phyloP scores from a whole-genome alignment of 768 basidiomycete species.

The Termitomyces sp. region DNA sequence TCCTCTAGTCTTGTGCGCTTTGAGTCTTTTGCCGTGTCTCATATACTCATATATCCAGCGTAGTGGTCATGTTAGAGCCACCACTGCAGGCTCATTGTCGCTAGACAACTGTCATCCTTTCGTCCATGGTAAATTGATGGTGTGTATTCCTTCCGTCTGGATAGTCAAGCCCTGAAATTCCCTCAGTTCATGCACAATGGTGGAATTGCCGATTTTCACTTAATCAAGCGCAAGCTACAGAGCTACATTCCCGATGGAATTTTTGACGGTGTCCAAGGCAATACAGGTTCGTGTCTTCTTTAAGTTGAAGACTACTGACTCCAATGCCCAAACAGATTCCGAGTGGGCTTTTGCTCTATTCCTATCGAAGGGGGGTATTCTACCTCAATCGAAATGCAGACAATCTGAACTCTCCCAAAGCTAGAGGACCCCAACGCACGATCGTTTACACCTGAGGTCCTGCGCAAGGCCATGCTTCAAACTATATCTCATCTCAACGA shows the following conservation, averaged over 20 bases:
- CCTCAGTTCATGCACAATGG: constrained; percentile 96
- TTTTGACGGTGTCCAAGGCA: constrained; percentile 86
- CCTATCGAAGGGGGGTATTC: constrained; percentile 61
- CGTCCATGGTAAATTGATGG: constrained; percentile 89
- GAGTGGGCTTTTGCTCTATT: constrained; percentile 97
- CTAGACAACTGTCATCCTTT: constrained; percentile 97
- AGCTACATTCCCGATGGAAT: constrained; percentile 73
- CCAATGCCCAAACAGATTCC: constrained; percentile 53
- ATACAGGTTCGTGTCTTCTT: constrained; percentile 61
- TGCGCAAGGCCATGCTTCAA: constrained; percentile 85
- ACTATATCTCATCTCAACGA: constrained; percentile 80
- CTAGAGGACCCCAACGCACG: constrained; percentile 76
- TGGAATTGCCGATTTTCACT: constrained; percentile 78
- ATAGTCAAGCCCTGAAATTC: constrained; percentile 1
- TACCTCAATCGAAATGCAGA: neutral
- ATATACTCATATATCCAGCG: neutral
- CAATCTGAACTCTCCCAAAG: constrained; percentile 32
- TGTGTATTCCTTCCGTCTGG: constrained; percentile 26
- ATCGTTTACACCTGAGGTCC: constrained; percentile 63
- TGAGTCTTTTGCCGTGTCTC: neutral
- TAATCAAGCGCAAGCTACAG: constrained; percentile 81
- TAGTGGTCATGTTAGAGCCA: constrained; percentile 90
- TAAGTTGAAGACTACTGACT: neutral
- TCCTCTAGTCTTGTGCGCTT: constrained; percentile 84
- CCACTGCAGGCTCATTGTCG: constrained; percentile 88